Conservation (phyloP, 257 asterid genomes). For the Apocynum venetum region DNA sequence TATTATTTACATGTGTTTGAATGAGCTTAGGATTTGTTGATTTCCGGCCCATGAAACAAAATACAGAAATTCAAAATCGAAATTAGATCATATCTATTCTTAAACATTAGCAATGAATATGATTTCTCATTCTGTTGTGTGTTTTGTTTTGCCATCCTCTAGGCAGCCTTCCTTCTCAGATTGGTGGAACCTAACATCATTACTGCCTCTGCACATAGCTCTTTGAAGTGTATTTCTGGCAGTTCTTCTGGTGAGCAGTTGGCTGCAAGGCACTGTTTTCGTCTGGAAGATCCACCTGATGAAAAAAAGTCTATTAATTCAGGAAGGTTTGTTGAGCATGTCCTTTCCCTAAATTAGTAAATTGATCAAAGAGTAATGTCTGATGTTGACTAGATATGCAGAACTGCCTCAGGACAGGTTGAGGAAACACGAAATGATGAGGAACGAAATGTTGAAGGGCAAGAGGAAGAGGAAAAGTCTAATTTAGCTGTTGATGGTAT, state of each 20-base stretch:
- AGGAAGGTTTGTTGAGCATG: constrained; percentile 52
- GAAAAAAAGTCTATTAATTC: constrained; percentile 37
- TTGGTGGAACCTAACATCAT: constrained; percentile 79
- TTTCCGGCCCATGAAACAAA: constrained; percentile 3
- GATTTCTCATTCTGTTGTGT: neutral
- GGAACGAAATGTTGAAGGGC: constrained; percentile 36
- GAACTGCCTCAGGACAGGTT: constrained; percentile 41
- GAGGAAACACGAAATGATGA: constrained; percentile 35
- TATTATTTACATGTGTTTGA: neutral
- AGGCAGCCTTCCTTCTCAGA: constrained; percentile 85
- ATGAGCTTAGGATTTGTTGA: neutral
- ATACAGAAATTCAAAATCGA: neutral
- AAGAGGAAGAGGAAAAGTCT: constrained; percentile 39
- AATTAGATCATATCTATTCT: neutral
- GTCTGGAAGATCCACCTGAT: constrained; percentile 85
- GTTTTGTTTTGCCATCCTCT: constrained; percentile 21
- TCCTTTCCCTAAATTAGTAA: constrained; percentile 13
- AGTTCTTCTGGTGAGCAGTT: constrained; percentile 64
- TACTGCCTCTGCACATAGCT: constrained; percentile 67
- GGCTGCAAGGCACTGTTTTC: constrained; percentile 85
- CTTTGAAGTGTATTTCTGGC: constrained; percentile 58
- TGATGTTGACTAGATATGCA: constrained; percentile 43
- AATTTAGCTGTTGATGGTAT: constrained; percentile 15
- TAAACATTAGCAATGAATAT: neutral
- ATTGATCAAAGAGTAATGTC: constrained; percentile 11